Evolutionary conservation across 108 stramenopile species (phyloP).

Genomic region (Ochromonas danica): DNA sequence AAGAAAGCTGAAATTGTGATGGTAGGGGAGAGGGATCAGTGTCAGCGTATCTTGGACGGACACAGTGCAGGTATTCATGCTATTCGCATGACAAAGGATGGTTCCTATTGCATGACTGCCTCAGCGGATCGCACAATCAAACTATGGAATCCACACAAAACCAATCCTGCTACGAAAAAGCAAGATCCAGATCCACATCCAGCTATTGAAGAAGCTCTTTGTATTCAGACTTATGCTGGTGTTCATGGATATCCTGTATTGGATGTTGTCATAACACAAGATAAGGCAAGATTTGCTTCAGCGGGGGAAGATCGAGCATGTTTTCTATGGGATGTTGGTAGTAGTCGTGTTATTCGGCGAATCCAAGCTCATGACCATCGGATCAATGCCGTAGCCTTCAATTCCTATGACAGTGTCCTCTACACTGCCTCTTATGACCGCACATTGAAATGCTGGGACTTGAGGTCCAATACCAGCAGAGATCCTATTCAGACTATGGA

Average conservation of each 20-base stretch:
- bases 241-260: slow-evolving; percentile 52
- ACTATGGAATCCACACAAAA: slow-evolving; percentile 36
- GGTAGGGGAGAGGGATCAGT: neutral
- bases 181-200: neutral
- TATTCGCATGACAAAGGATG: slow-evolving; percentile 1
- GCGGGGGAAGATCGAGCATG: slow-evolving; percentile 50
- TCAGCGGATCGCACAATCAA: neutral
- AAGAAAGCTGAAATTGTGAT: no score
- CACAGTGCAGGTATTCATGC: neutral
- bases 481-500: slow-evolving; percentile 52
- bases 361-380: slow-evolving; percentile 47
- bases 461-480: slow-evolving; percentile 35
- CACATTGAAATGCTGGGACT: slow-evolving; percentile 27
- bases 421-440: slow-evolving; percentile 55
- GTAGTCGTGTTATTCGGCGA: slow-evolving; percentile 41
- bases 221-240: slow-evolving; percentile 51
- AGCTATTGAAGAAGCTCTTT: slow-evolving; percentile 3
- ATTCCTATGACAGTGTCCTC: slow-evolving; percentile 44
- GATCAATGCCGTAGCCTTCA: slow-evolving; percentile 50
- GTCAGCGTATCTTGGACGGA: neutral
- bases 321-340: slow-evolving; percentile 54
- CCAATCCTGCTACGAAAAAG: neutral
- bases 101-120: slow-evolving; percentile 24
- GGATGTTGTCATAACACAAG: slow-evolving; percentile 48
- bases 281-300: slow-evolving; percentile 52